These are phyloP conservation scores for Diaporthe citri DNA, from an alignment of 2,329 filamentous ascomycete species.

Conservation along the genomic window DNA sequence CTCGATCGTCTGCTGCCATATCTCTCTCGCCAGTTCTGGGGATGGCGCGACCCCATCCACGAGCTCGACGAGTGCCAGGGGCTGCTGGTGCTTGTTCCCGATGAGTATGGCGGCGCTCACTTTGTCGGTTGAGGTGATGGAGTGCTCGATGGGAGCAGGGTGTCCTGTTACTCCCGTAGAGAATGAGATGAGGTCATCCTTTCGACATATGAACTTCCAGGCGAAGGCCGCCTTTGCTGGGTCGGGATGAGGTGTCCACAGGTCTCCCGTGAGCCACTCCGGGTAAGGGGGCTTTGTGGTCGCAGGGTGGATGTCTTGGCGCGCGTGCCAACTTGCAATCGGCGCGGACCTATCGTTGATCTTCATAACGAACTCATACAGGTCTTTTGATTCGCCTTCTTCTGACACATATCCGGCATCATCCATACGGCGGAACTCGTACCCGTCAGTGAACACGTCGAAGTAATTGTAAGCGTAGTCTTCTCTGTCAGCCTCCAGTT, in stretches of 20 bases:
- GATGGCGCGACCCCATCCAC: slow-evolving; percentile 23
- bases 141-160: slow-evolving; percentile 41
- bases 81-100: slow-evolving; percentile 41
- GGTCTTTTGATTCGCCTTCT: slow-evolving; percentile 27
- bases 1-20: slow-evolving; percentile 41
- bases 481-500: slow-evolving; percentile 39
- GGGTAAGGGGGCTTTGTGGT: slow-evolving; percentile 37
- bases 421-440: slow-evolving; percentile 41
- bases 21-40: slow-evolving; percentile 22
- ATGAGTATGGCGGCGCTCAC: slow-evolving; percentile 41
- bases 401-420: slow-evolving; percentile 38
- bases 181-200: slow-evolving; percentile 46
- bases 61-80: slow-evolving; percentile 42
- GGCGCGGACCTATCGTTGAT: slow-evolving; percentile 35
- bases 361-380: slow-evolving; percentile 43
- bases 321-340: slow-evolving; percentile 41
- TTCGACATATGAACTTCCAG: slow-evolving; percentile 43
- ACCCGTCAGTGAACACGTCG: slow-evolving; percentile 39
- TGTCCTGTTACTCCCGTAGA: slow-evolving; percentile 42
- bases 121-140: slow-evolving; percentile 31
- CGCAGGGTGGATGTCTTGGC: slow-evolving; percentile 31
- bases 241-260: slow-evolving; percentile 45
- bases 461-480: slow-evolving; percentile 43
- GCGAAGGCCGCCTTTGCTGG: slow-evolving; percentile 41
- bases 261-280: slow-evolving; percentile 41